phyloP scores from a whole-genome alignment of 768 basidiomycete species.

The Mycena floridula region DNA sequence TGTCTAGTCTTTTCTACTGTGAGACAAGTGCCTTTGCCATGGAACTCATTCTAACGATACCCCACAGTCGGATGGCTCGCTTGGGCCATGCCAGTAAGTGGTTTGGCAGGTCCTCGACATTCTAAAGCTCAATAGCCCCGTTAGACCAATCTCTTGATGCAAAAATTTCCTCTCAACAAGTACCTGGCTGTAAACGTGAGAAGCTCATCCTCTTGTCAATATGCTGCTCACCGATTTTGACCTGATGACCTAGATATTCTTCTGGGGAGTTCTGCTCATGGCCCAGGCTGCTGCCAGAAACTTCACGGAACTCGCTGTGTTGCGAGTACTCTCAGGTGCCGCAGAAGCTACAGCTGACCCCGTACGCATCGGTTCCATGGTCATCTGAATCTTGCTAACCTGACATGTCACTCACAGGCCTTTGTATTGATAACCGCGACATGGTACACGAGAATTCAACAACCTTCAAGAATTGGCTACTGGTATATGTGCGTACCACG shows the following conservation, averaged over 20 bases:
- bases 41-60: neutral
- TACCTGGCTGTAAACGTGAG: slow-evolving; percentile 32
- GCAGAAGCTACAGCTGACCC: slow-evolving; percentile 21
- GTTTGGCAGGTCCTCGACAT: too few relatives aligned
- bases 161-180: slow-evolving; percentile 28
- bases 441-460: slow-evolving; percentile 33
- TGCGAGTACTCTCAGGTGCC: slow-evolving; percentile 33
- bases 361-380: neutral
- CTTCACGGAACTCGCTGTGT: slow-evolving; percentile 28
- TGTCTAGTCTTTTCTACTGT: slow-evolving; percentile 29
- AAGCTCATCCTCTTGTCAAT: too few relatives aligned
- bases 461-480: slow-evolving; percentile 27
- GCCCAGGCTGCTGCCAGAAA: slow-evolving; percentile 31
- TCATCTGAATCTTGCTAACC: neutral
- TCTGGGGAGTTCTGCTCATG: slow-evolving; percentile 36
- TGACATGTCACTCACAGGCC: too few relatives aligned
- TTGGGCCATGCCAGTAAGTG: slow-evolving; percentile 37
- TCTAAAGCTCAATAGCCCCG: too few relatives aligned
- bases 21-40: slow-evolving; percentile 5
- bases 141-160: slow-evolving; percentile 34
- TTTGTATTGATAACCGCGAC: slow-evolving; percentile 7
- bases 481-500: slow-evolving; percentile 24
- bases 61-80: slow-evolving; percentile 26
- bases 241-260: too few relatives aligned
- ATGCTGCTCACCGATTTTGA: too few relatives aligned